These are phyloP conservation scores for Arctium minus DNA, from an alignment of 129 eudicot species.

Conservation along the genomic window DNA sequence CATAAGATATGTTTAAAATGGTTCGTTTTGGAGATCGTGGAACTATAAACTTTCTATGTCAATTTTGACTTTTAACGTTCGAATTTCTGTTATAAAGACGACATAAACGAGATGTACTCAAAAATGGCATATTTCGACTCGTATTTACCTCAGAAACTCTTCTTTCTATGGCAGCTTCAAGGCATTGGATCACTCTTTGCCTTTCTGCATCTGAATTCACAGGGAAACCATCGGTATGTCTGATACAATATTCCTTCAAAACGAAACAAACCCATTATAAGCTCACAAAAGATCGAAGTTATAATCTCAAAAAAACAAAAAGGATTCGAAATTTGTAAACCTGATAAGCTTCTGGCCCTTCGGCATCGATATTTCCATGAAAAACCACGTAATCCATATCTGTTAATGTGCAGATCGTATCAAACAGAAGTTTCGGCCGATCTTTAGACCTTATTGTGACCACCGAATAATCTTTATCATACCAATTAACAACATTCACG, in stretches of 20 bases:
- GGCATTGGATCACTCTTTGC: constrained; percentile 91
- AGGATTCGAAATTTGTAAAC: constrained; percentile 29
- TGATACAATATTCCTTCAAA: constrained; percentile 76
- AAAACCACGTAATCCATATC: constrained; percentile 97
- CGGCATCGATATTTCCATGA: constrained; percentile 94
- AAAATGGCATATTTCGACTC: background rate
- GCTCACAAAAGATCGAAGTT: background rate
- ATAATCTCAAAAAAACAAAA: background rate
- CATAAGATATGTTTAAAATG: background rate
- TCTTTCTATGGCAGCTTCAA: constrained; percentile 96
- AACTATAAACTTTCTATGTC: too few species aligned
- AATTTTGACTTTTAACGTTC: background rate
- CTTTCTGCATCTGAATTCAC: constrained; percentile 96
- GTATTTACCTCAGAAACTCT: constrained; percentile 84
- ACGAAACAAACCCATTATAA: background rate
- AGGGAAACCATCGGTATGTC: constrained; percentile 90
- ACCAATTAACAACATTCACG: constrained; percentile 87
- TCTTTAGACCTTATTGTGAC: constrained; percentile 87
- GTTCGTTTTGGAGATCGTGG: background rate
- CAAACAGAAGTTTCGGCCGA: constrained; percentile 92
- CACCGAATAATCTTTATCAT: constrained; percentile 85
- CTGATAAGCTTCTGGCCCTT: constrained; percentile 87
- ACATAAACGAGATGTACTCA: background rate
- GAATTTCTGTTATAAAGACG: background rate
- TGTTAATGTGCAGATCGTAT: constrained; percentile 83